These are phyloP conservation scores for Mortierella claussenii DNA, from an alignment of 192 early-diverging fungal species.

Conservation along the genomic window DNA sequence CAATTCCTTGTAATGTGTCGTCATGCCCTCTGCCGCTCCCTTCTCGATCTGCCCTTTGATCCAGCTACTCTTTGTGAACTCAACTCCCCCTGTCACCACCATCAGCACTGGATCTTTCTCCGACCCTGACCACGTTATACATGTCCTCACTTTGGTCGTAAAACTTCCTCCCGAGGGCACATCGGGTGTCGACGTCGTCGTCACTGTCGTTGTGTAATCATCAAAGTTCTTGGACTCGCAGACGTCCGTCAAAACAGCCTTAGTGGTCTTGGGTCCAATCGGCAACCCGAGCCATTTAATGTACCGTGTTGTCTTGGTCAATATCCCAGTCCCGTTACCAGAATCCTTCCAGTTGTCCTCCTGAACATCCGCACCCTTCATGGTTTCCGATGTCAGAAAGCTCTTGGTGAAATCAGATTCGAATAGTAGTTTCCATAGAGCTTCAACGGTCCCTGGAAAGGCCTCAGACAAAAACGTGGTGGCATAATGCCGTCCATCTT, in stretches of 20 bases:
- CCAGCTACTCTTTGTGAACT: conserved; percentile 62
- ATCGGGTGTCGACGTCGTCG: conserved; percentile 65
- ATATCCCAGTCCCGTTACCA: conserved; percentile 3
- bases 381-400: conserved; percentile 37
- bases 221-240: conserved; percentile 55
- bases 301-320: conserved; percentile 27
- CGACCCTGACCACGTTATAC: conserved; percentile 61
- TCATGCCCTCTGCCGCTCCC: conserved; percentile 59
- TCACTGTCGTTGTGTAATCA: conserved; percentile 55
- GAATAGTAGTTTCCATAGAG: conserved; percentile 53
- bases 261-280: conserved; percentile 53
- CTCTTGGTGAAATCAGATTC: conserved; percentile 38
- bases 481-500: conserved; percentile 44
- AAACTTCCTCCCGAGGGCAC: conserved; percentile 65
- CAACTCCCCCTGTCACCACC: conserved; percentile 57
- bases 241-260: conserved; percentile 59
- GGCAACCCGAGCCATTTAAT: conserved; percentile 45
- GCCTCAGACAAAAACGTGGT: conserved; percentile 27
- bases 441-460: conserved; percentile 45
- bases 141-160: conserved; percentile 60
- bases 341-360: conserved; percentile 34
- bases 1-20: conserved; percentile 55
- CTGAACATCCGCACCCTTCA: conserved; percentile 51
- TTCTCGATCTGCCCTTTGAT: conserved; percentile 69
- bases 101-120: conserved; percentile 51